phyloP scores from a whole-genome alignment of 345 rosid species.

The Ailanthus altissimus region DNA sequence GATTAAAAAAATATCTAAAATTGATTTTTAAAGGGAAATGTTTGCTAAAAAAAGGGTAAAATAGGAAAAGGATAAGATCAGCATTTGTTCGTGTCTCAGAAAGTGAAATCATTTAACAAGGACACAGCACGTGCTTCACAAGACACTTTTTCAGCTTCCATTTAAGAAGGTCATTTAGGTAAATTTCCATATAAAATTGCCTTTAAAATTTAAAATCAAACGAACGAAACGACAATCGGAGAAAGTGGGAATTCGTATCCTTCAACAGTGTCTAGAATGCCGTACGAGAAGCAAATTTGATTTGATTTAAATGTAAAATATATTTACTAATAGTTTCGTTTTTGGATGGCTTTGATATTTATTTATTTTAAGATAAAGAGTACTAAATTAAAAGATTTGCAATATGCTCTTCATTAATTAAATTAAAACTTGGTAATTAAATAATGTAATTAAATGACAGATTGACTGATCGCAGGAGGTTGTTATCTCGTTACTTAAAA shows the following conservation, averaged over 20 bases:
- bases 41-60: background rate
- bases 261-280: background rate
- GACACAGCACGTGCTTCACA: conserved; percentile 21
- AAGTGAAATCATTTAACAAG: conserved; percentile 17
- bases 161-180: conserved; percentile 14
- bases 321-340: background rate
- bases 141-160: conserved; percentile 27
- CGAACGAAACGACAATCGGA: background rate
- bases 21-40: background rate
- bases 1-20: background rate
- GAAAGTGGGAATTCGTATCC: background rate
- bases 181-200: background rate
- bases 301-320: background rate
- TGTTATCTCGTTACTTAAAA: background rate
- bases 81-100: conserved; percentile 34
- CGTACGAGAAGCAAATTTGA: background rate
- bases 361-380: background rate
- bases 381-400: too few species aligned
- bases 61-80: background rate
- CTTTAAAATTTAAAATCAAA: conserved; percentile 9
- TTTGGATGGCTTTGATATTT: background rate
- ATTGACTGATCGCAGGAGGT: background rate
- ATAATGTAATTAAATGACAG: background rate
- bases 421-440: background rate
- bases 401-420: too few species aligned